A percentile compares a stretch with the other conserved stretches of the same genome.
These are phyloP conservation scores for Phytopythium aichiense DNA, from an alignment of 352 stramenopile genomes.

Conservation along the genomic window DNA sequence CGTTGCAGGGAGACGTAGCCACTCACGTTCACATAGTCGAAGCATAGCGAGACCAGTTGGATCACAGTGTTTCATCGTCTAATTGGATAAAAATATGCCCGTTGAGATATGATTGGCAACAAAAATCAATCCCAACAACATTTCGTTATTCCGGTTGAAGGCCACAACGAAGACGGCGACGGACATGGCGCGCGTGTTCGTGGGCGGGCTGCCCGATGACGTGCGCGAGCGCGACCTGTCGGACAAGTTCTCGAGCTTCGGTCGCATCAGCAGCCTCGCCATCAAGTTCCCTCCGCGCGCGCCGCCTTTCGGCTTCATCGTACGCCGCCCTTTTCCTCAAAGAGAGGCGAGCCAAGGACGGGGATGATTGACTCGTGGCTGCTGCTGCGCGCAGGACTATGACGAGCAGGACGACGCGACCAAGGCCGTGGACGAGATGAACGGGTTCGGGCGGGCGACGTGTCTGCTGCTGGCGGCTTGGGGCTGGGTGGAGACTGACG, in stretches of 20 bases:
- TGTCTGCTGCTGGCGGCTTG: neutral
- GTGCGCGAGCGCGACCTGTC: conserved; percentile 57
- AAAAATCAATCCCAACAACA: too few relatives aligned
- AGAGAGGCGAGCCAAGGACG: too few relatives aligned
- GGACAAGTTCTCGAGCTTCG: conserved; percentile 49
- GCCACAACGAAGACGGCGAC: too few relatives aligned
- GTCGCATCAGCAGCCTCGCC: conserved; percentile 31
- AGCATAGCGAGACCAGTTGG: too few relatives aligned
- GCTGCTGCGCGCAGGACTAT: conserved; percentile 36
- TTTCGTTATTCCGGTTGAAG: too few relatives aligned
- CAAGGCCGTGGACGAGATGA: conserved; percentile 49
- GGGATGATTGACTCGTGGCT: too few relatives aligned
- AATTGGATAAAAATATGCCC: too few relatives aligned
- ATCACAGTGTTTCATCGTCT: too few relatives aligned
- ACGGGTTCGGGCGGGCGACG: conserved; percentile 27
- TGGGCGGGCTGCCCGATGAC: conserved; percentile 57
- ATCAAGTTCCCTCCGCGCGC: conserved; percentile 54
- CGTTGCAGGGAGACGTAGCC: too few relatives aligned
- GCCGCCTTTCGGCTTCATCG: conserved; percentile 55
- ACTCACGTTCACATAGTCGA: too few relatives aligned
- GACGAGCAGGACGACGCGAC: conserved; percentile 49
- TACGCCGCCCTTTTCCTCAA: conserved; percentile 19
- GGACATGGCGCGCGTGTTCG: conserved; percentile 41
- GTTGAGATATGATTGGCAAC: too few relatives aligned
- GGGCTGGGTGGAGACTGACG: neutral